A percentile compares a stretch with the other conserved stretches of the same genome.
Evolutionary conservation across 495 filamentous ascomycete genomes (phyloP).

Genomic region (Cercophora newfieldiana): DNA sequence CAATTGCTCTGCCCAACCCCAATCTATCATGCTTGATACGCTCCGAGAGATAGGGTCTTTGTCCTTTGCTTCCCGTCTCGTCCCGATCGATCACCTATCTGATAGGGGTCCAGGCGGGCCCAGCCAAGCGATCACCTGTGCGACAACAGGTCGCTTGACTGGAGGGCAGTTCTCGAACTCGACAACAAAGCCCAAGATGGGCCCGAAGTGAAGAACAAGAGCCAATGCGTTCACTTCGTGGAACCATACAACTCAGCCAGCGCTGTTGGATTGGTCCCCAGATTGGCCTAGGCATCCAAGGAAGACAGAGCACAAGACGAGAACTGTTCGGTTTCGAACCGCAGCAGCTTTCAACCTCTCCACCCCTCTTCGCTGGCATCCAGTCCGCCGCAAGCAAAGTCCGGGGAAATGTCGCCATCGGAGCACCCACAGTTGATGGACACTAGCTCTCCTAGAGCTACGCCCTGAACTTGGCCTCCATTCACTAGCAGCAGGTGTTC

Average conservation of each 20-base stretch:
- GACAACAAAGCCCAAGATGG: slow-evolving; percentile 1
- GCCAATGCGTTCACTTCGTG: neutral
- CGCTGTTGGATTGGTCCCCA: neutral
- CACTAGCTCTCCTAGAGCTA: neutral
- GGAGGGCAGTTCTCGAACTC: neutral
- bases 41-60: neutral
- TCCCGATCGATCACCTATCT: neutral
- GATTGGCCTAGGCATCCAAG: neutral
- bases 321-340: neutral
- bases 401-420: slow-evolving; percentile 16
- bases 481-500: neutral
- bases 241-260: slow-evolving; percentile 1
- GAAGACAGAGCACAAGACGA: neutral
- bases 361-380: neutral
- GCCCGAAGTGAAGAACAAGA: neutral
- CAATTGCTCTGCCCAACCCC: neutral
- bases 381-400: slow-evolving; percentile 3
- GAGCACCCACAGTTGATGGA: neutral
- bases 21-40: neutral
- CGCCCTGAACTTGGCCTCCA: neutral
- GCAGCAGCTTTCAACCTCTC: neutral
- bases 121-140: neutral
- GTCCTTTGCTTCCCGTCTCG: neutral
- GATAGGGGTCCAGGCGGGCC: neutral
- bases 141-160: neutral